phyloP scores from a whole-genome alignment of 371 early-diverging fungal genomes.

The Lichtheimia ramosa region DNA sequence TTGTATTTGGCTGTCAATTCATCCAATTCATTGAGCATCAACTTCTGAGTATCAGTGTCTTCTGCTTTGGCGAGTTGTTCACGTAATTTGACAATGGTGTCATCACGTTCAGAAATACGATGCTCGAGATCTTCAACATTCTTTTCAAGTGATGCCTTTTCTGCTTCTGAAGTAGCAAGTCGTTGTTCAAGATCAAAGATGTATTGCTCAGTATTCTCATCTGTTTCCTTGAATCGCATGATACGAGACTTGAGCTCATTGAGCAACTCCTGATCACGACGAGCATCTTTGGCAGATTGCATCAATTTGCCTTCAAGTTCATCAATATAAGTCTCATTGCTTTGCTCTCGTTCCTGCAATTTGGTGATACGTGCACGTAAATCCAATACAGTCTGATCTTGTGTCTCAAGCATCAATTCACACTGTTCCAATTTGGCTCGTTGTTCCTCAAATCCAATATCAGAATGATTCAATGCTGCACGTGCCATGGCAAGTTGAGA shows the following conservation, averaged over 20 bases:
- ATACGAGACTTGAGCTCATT: constrained; percentile 38
- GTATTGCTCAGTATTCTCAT: constrained; percentile 49
- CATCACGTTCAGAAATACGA: constrained; percentile 2
- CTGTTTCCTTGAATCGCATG: constrained; percentile 41
- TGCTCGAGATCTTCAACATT: constrained; percentile 26
- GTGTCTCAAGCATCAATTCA: constrained; percentile 32
- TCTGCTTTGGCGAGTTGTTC: constrained; percentile 15
- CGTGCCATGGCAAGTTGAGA: constrained; percentile 55
- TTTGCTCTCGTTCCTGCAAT: constrained; percentile 35
- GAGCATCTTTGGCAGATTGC: constrained; percentile 34
- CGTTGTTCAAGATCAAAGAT: constrained; percentile 47
- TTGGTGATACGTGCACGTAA: constrained; percentile 26
- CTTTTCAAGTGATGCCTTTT: constrained; percentile 21
- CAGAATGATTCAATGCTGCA: constrained; percentile 54
- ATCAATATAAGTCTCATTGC: constrained; percentile 40
- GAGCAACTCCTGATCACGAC: constrained; percentile 39
- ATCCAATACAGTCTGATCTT: constrained; percentile 36
- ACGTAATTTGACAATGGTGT: constrained; percentile 7
- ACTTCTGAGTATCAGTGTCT: constrained; percentile 19
- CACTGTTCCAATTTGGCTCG: constrained; percentile 38
- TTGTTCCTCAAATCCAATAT: constrained; percentile 52
- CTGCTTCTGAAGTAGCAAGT: constrained; percentile 33
- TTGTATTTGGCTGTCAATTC: constrained; percentile 21
- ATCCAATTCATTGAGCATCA: constrained; percentile 35
- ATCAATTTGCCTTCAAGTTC: constrained; percentile 47